Evolutionary conservation across 1,139 yeast species (phyloP).

Genomic region (Sugiyamaella japonica): DNA sequence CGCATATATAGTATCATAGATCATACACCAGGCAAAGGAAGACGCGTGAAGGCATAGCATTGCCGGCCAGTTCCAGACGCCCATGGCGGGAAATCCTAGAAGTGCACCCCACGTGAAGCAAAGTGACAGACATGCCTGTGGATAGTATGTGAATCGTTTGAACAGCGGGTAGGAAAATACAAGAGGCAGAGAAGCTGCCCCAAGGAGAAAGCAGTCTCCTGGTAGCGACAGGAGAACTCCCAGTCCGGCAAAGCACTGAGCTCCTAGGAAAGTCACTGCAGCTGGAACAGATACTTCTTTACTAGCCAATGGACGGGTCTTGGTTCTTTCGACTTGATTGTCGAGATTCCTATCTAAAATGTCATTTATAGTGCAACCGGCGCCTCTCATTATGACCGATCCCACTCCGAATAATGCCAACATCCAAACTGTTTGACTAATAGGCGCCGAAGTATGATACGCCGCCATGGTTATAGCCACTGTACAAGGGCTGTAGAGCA

Average conservation of each 20-base stretch:
- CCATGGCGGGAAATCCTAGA: slow-evolving; percentile 95
- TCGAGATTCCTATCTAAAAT: slow-evolving; percentile 81
- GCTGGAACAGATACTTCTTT: slow-evolving; percentile 72
- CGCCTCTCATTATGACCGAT: slow-evolving; percentile 90
- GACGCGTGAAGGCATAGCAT: slow-evolving; percentile 78
- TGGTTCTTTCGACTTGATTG: slow-evolving; percentile 79
- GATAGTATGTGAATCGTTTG: slow-evolving; percentile 92
- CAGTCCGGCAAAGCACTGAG: slow-evolving; percentile 75
- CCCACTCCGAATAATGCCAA: slow-evolving; percentile 74
- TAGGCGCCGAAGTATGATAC: slow-evolving; percentile 64
- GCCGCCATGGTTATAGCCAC: slow-evolving; percentile 92
- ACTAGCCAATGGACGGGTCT: slow-evolving; percentile 87
- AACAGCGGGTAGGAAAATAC: slow-evolving; percentile 89
- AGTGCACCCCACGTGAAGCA: slow-evolving; percentile 96
- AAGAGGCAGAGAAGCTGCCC: slow-evolving; percentile 75
- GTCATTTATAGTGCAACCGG: slow-evolving; percentile 96
- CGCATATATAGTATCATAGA: slow-evolving; percentile 94
- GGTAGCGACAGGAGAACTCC: slow-evolving; percentile 74
- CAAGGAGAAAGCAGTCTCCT: slow-evolving; percentile 74
- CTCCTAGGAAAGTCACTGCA: slow-evolving; percentile 74
- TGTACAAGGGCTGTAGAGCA: slow-evolving; percentile 73
- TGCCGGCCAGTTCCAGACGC: slow-evolving; percentile 66
- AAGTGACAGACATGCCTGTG: slow-evolving; percentile 77
- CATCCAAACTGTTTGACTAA: slow-evolving; percentile 58
- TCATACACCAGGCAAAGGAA: slow-evolving; percentile 89